Evolutionary conservation across 495 filamentous ascomycete species (phyloP).

Genomic region (Corynascus novoguineensis): DNA sequence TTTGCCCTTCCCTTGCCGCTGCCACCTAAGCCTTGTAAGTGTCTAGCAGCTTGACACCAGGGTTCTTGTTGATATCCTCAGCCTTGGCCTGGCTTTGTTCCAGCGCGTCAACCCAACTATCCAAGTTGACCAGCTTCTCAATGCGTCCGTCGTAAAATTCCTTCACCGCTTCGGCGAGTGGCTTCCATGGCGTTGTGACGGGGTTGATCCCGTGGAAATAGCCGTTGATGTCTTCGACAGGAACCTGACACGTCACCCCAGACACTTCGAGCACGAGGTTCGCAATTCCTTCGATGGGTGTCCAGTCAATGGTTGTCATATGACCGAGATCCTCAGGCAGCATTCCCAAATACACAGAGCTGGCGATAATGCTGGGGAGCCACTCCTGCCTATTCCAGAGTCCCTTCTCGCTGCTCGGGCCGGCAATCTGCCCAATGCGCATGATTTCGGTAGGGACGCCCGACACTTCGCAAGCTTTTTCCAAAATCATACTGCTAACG

Average conservation of each 20-base stretch:
- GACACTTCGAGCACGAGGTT: conserved; percentile 36
- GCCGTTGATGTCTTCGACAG: conserved; percentile 28
- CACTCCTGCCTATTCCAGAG: conserved; percentile 55
- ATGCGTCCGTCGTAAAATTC: conserved; percentile 35
- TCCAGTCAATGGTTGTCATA: conserved; percentile 49
- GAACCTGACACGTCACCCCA: conserved; percentile 24
- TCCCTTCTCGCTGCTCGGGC: conserved; percentile 39
- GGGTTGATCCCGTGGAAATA: conserved; percentile 51
- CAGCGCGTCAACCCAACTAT: conserved; percentile 39
- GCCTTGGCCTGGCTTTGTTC: conserved; percentile 29
- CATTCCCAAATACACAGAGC: conserved; percentile 37
- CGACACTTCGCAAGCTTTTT: conserved; percentile 32
- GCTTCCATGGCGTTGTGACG: conserved; percentile 30
- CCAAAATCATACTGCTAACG: conserved; percentile 48
- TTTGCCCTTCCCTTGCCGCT: conserved; percentile 16
- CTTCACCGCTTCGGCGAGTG: conserved; percentile 31
- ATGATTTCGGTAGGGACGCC: conserved; percentile 43
- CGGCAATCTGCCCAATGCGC: conserved; percentile 55
- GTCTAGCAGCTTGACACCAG: conserved; percentile 43
- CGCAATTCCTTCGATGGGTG: conserved; percentile 45
- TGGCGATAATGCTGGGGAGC: conserved; percentile 49
- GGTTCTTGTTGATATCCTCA: conserved; percentile 35
- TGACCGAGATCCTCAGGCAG: conserved; percentile 37
- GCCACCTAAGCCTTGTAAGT: conserved; percentile 32
- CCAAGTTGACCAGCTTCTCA: conserved; percentile 31